Percentiles rank a stretch among this genome's conserved stretches.
Conservation (phyloP, 352 stramenopile genomes). For the Globisporangium iwayamae region DNA sequence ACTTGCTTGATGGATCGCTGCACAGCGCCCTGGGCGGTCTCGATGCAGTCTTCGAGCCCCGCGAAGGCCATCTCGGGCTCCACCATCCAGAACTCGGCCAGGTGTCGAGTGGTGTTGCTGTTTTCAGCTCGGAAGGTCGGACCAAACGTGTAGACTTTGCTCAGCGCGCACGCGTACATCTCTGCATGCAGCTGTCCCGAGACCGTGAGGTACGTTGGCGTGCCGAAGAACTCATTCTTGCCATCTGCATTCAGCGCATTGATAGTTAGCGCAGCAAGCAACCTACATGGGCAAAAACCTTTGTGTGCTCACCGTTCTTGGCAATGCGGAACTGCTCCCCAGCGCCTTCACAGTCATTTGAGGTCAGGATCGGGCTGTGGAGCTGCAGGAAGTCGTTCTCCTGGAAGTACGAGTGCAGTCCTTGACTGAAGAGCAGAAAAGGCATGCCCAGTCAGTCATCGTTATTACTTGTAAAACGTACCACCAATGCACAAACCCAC, state of each 20-base stretch:
- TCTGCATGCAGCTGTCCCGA: constrained; percentile 94
- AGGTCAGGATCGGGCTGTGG: constrained; percentile 95
- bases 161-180: constrained; percentile 95
- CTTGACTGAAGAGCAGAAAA: constrained; percentile 31
- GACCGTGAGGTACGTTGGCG: constrained; percentile 88
- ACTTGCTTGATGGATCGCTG: constrained; percentile 84
- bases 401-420: constrained; percentile 73
- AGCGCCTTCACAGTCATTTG: constrained; percentile 97
- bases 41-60: constrained; percentile 87
- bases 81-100: constrained; percentile 99
- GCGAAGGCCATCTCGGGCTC: constrained; percentile 92
- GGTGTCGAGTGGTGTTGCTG: constrained; percentile 95
- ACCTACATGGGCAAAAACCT: background rate
- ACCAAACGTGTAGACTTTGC: constrained; percentile 99
- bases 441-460: background rate
- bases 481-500: constrained; percentile 19
- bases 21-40: constrained; percentile 91
- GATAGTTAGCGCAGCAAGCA: background rate
- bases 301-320: constrained; percentile 43
- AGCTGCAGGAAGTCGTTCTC: constrained; percentile 74
- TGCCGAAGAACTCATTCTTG: constrained; percentile 95
- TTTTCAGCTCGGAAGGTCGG: constrained; percentile 99
- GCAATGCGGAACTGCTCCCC: constrained; percentile 97
- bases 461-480: background rate
- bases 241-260: constrained; percentile 38